Base-by-base conservation (phyloP, 768 basidiomycete genomes). In the Boletus speciosus region DNA sequence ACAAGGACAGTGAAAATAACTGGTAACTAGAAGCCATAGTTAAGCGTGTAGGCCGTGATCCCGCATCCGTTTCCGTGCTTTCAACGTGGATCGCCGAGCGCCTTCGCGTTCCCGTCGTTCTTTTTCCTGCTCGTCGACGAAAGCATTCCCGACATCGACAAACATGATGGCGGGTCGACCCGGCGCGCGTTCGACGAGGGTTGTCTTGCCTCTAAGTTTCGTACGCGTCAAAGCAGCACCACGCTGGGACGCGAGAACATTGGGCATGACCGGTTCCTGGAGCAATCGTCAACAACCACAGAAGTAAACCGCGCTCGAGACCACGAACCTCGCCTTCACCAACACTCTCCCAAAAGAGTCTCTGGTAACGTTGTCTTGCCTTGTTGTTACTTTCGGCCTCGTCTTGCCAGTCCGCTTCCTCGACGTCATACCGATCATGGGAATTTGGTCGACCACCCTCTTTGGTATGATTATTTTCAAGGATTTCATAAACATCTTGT, bases 261-360 rank as follows among this genome's bases (percentile, higher is more conserved):
- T 71, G 3, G 85, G 81, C 36, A 90, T 75, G 40, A 87, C 67
- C 9, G 85, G 81, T 65, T 84, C 80, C 90, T 91, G 42, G 12
- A 41, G 11, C 31, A 45, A 47, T 55, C 15, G 19, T 49, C 49
- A 50, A 39, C 21, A 36, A 44, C 29, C 8, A n/a, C 36, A 12
- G 14, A 10, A 16, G 40, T 4, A 38, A 41, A 34, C 32, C 12
- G 0, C 23, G 37, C 43, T 59, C 36, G 11, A 32, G 21, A 32
- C 64, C 70, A 64, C 72, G 39, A 64, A 90, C 90, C 71, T 80
- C 70, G 54, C 84, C 82, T 61, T 93, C 90, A 10, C 78, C 76
- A 37, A 87, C 80, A 31, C 85, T 81, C 66, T 93, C 90, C 88
- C 89, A 93, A 67, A 87, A 92, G 41, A 82, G 71, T 40, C 84